These are phyloP conservation scores for Kuraishia molischiana DNA, from an alignment of 805 yeast genomes.

Conservation along the genomic window DNA sequence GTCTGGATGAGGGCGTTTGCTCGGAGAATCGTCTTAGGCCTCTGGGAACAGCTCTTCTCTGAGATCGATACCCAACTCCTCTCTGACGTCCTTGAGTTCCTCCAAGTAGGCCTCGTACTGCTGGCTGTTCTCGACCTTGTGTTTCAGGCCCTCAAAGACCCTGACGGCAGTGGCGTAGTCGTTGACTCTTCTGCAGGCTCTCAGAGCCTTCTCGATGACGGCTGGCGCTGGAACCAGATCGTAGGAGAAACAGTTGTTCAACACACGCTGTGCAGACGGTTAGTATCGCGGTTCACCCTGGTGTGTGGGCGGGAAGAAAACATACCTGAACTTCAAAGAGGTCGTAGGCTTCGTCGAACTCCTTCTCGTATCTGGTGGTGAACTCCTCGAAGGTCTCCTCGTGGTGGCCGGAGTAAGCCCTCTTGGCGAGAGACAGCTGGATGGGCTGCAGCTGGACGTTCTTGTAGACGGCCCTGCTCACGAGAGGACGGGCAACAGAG, in stretches of 20 bases:
- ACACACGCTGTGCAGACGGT: constrained; percentile 50
- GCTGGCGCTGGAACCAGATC: constrained; percentile 98
- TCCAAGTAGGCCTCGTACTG: constrained; percentile 95
- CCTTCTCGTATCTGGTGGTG: constrained; percentile 84
- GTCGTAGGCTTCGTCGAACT: constrained; percentile 90
- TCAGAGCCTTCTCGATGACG: constrained; percentile 89
- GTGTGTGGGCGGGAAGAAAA: constrained; percentile 5
- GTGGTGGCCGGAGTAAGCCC: constrained; percentile 78
- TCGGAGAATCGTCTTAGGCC: too few relatives aligned
- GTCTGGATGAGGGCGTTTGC: too few relatives aligned
- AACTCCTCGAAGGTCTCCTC: constrained; percentile 95
- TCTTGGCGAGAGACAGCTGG: constrained; percentile 5
- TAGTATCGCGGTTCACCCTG: not conserved
- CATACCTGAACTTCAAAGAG: constrained; percentile 66
- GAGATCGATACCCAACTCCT: constrained; percentile 86
- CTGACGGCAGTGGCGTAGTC: constrained; percentile 98
- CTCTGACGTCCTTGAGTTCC: constrained; percentile 84
- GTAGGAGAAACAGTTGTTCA: constrained; percentile 96
- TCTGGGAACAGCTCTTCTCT: constrained; percentile 76
- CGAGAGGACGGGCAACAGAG: not conserved
- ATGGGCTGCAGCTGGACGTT: not conserved
- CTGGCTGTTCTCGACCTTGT: constrained; percentile 88
- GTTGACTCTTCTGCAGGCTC: constrained; percentile 98
- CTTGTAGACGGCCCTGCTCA: constrained; percentile 1
- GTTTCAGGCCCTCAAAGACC: constrained; percentile 94